Conservation (phyloP, 305 asterid genomes). For the Fraxinus dipetala region DNA sequence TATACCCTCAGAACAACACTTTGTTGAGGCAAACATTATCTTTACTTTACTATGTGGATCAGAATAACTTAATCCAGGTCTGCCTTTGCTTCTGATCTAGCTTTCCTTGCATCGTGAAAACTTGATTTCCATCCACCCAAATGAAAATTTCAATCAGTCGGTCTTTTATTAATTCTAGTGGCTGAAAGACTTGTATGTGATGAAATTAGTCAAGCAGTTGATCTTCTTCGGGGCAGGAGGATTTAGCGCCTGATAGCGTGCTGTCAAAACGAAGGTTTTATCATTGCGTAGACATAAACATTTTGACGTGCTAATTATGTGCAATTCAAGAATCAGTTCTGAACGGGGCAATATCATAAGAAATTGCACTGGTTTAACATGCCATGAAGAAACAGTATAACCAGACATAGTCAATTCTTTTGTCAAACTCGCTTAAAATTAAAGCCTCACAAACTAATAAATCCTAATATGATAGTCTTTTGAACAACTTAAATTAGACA, state of each 20-base stretch:
- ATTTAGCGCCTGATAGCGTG: no score
- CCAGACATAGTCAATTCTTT: no score
- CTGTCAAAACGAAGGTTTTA: no score
- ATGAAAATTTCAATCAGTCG: constrained; percentile 2
- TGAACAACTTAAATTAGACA: not conserved
- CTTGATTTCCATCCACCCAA: constrained; percentile 43
- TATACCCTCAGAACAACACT: constrained; percentile 68
- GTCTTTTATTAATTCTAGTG: constrained; percentile 38
- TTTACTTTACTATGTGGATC: constrained; percentile 37
- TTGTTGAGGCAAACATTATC: constrained; percentile 63
- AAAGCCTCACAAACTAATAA: not conserved
- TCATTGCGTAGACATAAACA: no score
- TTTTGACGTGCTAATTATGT: no score
- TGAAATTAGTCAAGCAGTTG: not conserved
- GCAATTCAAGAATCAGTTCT: no score
- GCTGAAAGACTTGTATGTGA: constrained; percentile 12
- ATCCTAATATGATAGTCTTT: no score
- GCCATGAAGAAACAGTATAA: no score
- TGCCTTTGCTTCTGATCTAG: constrained; percentile 46
- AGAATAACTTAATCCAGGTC: constrained; percentile 39
- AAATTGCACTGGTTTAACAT: not conserved
- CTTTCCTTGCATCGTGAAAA: constrained; percentile 49
- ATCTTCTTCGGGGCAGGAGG: no score
- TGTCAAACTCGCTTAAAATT: not conserved
- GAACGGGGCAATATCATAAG: not conserved